A percentile compares a stretch with the other conserved stretches of the same genome.
These are phyloP conservation scores for Penicillium crystallinum DNA, from an alignment of 495 filamentous ascomycete species.

Conservation along the genomic window DNA sequence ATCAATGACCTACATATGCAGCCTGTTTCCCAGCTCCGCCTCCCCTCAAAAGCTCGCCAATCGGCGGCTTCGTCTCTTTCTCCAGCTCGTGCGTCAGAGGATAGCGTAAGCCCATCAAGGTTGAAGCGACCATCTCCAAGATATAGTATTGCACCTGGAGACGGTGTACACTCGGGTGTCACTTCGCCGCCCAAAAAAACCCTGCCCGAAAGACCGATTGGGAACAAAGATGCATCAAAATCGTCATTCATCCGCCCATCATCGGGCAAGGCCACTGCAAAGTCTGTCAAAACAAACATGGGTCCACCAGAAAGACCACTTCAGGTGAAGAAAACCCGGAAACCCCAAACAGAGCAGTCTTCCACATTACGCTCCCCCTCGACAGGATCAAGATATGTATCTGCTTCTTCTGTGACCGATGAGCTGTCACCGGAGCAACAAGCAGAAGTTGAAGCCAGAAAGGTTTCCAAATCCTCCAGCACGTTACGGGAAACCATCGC, in stretches of 20 bases:
- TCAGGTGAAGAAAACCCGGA: slow-evolving; percentile 44
- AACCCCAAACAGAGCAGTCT: slow-evolving; percentile 24
- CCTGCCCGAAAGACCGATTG: slow-evolving; percentile 16
- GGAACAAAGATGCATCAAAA: slow-evolving; percentile 44
- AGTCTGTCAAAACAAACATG: slow-evolving; percentile 42
- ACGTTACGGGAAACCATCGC: slow-evolving; percentile 87
- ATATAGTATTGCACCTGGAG: slow-evolving; percentile 13
- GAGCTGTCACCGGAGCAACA: slow-evolving; percentile 28
- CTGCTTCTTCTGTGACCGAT: slow-evolving; percentile 30
- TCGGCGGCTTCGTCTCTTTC: slow-evolving; percentile 16
- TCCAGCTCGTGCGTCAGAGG: slow-evolving; percentile 10
- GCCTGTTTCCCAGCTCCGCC: slow-evolving; percentile 26
- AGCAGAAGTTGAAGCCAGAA: slow-evolving; percentile 32
- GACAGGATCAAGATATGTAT: slow-evolving; percentile 28
- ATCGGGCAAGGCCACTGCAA: slow-evolving; percentile 49
- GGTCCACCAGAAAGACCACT: slow-evolving; percentile 44
- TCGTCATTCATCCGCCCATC: slow-evolving; percentile 51
- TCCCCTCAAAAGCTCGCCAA: slow-evolving; percentile 29
- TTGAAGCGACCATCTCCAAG: slow-evolving; percentile 21
- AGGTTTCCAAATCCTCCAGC: slow-evolving; percentile 64
- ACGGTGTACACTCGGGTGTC: slow-evolving; percentile 1
- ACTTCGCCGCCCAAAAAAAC: slow-evolving; percentile 14
- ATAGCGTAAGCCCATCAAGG: slow-evolving; percentile 25
- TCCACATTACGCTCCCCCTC: slow-evolving; percentile 28
- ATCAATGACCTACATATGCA: slow-evolving; percentile 23